Base-by-base conservation (phyloP, 306 rosid species). In the Hippophae rhamnoides region DNA sequence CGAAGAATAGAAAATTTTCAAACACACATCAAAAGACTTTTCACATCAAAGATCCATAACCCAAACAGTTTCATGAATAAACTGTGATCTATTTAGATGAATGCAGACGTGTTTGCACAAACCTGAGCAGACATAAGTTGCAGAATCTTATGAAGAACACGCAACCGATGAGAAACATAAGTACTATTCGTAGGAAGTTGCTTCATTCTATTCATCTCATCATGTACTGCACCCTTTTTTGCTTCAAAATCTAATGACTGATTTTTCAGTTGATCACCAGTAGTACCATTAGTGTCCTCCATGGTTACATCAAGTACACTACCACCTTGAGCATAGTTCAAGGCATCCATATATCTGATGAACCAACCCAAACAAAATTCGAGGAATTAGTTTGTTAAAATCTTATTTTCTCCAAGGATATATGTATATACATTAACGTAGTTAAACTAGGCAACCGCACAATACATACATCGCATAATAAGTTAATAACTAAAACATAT, bases 91-190 rank as follows among this genome's bases (percentile, higher is more conserved):
- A 38, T 47, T 47, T 27, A 54, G 46, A 56, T 13, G 41, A 73
- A 44, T 49, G 48, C 1, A 54, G 44, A 57, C 57, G 26, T 41
- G 38, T 23, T 26, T 40, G 54, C 57, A 54, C 58, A 26, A 18
- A 90, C 98, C 95, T 87, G 89, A 71, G 78, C 23, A 10, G 89
- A 67, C 65, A 87, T 59, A 54, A 90, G 95, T 65, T 85, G 87
- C 79, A 87, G 72, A 72, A 85, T 74, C 73, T 83, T 90, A 75
- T 79, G 79, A 41, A 90, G 94, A 72, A 90, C 89, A 78, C 80
- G 84, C 57, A 81, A 46, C 12, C 96, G 95, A 63, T 87, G 98
- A 41, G 72, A 13, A 57, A 70, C 95, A 59, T 87, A 87, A 13
- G 72, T 9, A 68, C 98, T 87, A 63, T 64, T 74, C 40, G 76